Base-by-base conservation (phyloP, 2,329 filamentous ascomycete species). In the Diaporthe humulicola region DNA sequence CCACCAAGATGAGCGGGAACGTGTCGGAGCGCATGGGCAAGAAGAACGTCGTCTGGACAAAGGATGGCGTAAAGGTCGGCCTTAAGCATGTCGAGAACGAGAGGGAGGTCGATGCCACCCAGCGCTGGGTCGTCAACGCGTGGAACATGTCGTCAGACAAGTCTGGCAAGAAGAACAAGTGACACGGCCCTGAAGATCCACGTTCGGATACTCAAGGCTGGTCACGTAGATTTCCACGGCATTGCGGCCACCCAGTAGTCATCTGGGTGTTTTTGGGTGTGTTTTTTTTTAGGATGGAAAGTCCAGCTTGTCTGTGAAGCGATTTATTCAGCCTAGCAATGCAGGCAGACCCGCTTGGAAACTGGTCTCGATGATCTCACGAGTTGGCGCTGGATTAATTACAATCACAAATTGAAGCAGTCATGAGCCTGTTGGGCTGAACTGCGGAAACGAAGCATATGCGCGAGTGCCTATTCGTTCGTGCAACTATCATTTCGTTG, bases 11-110 rank as follows among this genome's bases (percentile, higher is more conserved):
- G 79, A 89, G 90, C 76, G 86, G 90, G 75, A 88, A 90, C 74
- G 93, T 93, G 61, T 90, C 89, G 66, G 88, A 93, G 83, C 91
- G 91, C 80, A 93, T 95, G 90, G 91, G 92, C 82, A 91, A 91
- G 85, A 94, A 93, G 86, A 93, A 95, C 81, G 90, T 96, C 73
- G 87, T 91, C 54, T 93, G 95, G 83, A 93, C 92, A 52, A 94
- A 94, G 82, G 93, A 95, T 73, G 94, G 94, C 73, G 85, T 94
- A 76, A 90, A 90, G 75, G 93, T 96, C 58, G 92, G 92, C 66
- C 89, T 96, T 76, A 93, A 92, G 84, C 88, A 94, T 76, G 83
- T 93, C 67, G 88, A 89, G 77, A 88, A 90, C 71, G 94, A 95
- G 84, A 90, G 89, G 64, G 94, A 95, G 81, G 90, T 94, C 79